These are phyloP conservation scores for Marchantia paleacea DNA, from an alignment of 225 moss, liverwort and hornwort genomes.

Conservation along the genomic window DNA sequence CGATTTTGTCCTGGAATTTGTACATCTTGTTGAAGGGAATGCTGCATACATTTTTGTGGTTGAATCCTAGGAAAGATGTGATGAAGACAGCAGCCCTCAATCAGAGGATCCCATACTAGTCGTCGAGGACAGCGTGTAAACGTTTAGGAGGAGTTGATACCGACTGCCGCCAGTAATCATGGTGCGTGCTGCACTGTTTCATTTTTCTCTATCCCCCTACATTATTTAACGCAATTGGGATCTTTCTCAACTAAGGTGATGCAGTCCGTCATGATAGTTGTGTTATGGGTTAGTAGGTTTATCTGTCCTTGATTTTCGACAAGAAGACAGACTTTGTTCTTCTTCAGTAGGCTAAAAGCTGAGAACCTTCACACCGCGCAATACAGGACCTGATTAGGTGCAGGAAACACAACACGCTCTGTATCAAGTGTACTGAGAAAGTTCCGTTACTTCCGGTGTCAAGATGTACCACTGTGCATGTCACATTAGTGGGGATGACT, in stretches of 20 bases:
- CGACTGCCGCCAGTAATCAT: constrained; percentile 6
- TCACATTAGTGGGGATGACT: too few relatives aligned
- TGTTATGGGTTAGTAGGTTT: background rate
- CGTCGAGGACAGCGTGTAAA: background rate
- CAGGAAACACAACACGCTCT: too few relatives aligned
- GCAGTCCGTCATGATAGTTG: background rate
- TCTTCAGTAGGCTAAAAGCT: too few relatives aligned
- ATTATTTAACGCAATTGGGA: background rate
- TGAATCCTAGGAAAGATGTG: constrained; percentile 7
- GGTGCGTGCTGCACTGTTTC: constrained; percentile 7
- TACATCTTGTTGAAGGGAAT: background rate
- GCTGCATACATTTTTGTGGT: background rate
- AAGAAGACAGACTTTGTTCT: background rate
- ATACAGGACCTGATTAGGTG: too few relatives aligned
- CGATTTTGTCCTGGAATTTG: background rate
- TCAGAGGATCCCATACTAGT: background rate
- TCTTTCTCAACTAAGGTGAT: background rate
- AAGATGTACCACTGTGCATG: too few relatives aligned
- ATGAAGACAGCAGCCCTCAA: background rate
- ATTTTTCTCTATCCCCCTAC: background rate
- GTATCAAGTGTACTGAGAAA: too few relatives aligned
- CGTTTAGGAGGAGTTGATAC: constrained; percentile 1
- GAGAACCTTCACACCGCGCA: too few relatives aligned
- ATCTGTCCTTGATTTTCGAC: background rate
- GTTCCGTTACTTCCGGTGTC: too few relatives aligned